Conservation (phyloP, 495 filamentous ascomycete genomes). For the Letharia lupina region DNA sequence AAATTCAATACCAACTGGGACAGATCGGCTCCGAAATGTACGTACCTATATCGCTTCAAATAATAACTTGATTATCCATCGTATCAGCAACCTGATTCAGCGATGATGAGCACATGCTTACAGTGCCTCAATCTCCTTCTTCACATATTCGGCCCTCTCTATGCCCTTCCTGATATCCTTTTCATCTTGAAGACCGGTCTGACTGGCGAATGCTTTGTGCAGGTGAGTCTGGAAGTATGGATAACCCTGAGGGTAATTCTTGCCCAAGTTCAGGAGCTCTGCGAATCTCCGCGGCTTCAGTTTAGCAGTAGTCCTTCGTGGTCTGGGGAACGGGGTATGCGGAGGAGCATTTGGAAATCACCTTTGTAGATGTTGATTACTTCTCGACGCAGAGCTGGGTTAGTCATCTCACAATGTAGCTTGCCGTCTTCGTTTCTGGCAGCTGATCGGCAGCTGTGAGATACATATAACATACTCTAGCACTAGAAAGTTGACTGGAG, state of each 20-base stretch:
- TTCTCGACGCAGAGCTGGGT: slow-evolving; percentile 58
- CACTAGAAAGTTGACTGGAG: no score
- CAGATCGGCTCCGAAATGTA: no score
- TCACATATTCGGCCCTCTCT: slow-evolving; percentile 73
- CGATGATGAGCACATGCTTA: slow-evolving; percentile 41
- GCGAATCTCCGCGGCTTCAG: slow-evolving; percentile 14
- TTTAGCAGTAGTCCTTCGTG: slow-evolving; percentile 11
- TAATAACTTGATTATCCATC: slow-evolving; percentile 60
- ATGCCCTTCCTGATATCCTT: slow-evolving; percentile 68
- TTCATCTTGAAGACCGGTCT: slow-evolving; percentile 60
- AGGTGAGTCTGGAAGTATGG: slow-evolving; percentile 72
- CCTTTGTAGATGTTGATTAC: slow-evolving; percentile 92
- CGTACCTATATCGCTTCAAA: slow-evolving; percentile 69
- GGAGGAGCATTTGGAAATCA: slow-evolving; percentile 25
- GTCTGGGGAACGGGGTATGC: neutral
- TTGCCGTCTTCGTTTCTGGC: neutral
- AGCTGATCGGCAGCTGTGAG: neutral
- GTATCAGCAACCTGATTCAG: slow-evolving; percentile 19
- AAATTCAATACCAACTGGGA: no score
- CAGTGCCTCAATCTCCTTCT: slow-evolving; percentile 93
- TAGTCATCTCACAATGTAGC: slow-evolving; percentile 31
- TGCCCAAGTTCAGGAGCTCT: slow-evolving; percentile 81
- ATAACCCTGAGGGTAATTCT: slow-evolving; percentile 82
- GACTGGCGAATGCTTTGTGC: slow-evolving; percentile 74
- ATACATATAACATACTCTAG: neutral